Evolutionary conservation across 2,329 filamentous ascomycete genomes (phyloP), one percentile per base, ranked within the genome.

Genomic region (Penicillium sp.): DNA sequence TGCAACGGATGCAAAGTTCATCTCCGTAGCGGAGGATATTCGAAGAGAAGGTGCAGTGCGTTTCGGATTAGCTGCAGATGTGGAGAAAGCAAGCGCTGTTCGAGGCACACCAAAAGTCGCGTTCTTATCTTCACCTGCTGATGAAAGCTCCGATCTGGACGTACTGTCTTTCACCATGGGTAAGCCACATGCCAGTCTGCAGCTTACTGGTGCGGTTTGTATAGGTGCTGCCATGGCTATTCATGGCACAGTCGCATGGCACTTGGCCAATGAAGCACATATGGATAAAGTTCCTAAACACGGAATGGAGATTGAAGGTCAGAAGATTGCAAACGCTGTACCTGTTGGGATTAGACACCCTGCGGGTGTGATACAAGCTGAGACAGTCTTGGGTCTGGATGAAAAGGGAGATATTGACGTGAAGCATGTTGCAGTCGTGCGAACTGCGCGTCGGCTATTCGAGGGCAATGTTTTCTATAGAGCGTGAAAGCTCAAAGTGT

Each of bases 71-170:
- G 76, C 77, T 18, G 55, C 65, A 3, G 68, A 76, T 11, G 12
- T 53, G 8, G 29, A 63, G 31, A 29, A 25, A 1, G 77, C 78
- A n/a, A 69, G 72, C 0, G 72, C 71, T 2, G 77, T 77, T 6
- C 78, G 81, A 1, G 78, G 79, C 3, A 83, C 82, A 5, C 85
- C 86, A 0, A 86, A 88, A 62, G 82, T 87, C 48, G 83, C 79
- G 2, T 73, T 85, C 23, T 73, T 84, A 1, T 80, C 76, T 18
- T 60, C 12, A 69, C 14, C 35, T 4, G 33, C 23, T 1, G 14
- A 26, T 6, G 51, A 53, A 5, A 29, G 33, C 0, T 48, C 52
- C 2, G 78, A 67, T 51, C 48, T 67, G 12, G 18, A 58, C 3
- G 59, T 69, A 2, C 54, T 60, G 3, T 54, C 67, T 1, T 70